phyloP scores from a whole-genome alignment of 2,329 filamentous ascomycete species.

The Nigrograna mackinnonii region DNA sequence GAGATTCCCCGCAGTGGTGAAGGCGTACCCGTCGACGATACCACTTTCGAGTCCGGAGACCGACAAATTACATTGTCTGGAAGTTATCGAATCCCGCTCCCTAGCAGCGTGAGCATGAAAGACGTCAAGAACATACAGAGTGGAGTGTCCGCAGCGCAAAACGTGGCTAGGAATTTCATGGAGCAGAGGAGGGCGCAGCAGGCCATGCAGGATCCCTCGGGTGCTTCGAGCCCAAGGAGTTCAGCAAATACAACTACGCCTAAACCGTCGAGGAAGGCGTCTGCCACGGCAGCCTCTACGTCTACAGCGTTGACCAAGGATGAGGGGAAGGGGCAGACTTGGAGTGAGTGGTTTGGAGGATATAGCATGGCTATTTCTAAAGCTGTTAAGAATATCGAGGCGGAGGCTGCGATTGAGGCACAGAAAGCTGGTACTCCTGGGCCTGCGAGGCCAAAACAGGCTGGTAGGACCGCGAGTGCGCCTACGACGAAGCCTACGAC shows the following conservation, averaged over 20 bases:
- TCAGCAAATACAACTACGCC: slow-evolving; percentile 1
- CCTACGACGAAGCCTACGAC: background rate
- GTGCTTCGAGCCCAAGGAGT: background rate
- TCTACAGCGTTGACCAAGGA: slow-evolving; percentile 18
- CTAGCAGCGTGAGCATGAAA: slow-evolving; percentile 29
- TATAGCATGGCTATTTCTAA: slow-evolving; percentile 40
- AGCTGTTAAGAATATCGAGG: slow-evolving; percentile 40
- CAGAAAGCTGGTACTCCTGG: slow-evolving; percentile 12
- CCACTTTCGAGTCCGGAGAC: slow-evolving; percentile 13
- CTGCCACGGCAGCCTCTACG: slow-evolving; percentile 9
- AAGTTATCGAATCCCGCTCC: slow-evolving; percentile 40
- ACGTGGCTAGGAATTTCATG: slow-evolving; percentile 34
- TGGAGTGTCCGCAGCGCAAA: slow-evolving; percentile 37
- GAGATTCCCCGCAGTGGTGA: slow-evolving; percentile 26
- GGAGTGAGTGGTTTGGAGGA: slow-evolving; percentile 43
- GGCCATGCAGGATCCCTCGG: slow-evolving; percentile 8
- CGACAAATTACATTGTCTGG: slow-evolving; percentile 37
- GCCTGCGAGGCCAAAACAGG: background rate
- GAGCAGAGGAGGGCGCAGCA: slow-evolving; percentile 27
- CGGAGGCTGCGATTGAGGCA: slow-evolving; percentile 38
- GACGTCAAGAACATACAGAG: slow-evolving; percentile 39
- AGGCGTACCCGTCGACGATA: slow-evolving; percentile 1
- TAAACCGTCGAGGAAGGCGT: background rate
- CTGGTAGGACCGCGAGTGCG: background rate
- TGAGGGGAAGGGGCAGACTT: slow-evolving; percentile 29